These are phyloP conservation scores for Aphanomyces euteiches DNA, from an alignment of 352 stramenopile genomes.

Conservation along the genomic window DNA sequence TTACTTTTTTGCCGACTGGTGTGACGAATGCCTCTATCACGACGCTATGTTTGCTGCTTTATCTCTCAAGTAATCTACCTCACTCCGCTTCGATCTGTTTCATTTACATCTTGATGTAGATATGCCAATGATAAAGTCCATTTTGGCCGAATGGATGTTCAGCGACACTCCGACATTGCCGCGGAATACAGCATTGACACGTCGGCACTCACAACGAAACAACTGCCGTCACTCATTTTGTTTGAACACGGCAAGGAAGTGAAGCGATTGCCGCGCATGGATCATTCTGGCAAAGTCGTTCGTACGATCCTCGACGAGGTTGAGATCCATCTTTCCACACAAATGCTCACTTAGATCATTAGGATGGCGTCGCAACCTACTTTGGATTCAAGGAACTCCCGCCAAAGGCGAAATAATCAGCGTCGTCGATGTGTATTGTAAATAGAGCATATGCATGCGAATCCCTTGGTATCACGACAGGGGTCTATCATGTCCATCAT, in stretches of 20 bases:
- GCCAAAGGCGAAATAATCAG: background rate
- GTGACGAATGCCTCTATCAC: constrained; percentile 64
- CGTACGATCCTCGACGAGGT: constrained; percentile 64
- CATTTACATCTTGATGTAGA: background rate
- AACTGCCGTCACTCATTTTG: constrained; percentile 69
- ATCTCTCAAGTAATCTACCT: constrained; percentile 45
- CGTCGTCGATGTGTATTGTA: background rate
- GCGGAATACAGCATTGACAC: constrained; percentile 56
- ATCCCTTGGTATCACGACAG: background rate
- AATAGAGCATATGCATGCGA: background rate
- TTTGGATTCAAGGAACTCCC: constrained; percentile 15
- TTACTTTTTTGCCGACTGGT: constrained; percentile 73
- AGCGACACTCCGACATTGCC: constrained; percentile 60
- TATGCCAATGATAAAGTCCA: constrained; percentile 49
- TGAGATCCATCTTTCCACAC: background rate
- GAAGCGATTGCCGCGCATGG: constrained; percentile 53
- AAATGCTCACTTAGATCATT: background rate
- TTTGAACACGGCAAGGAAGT: constrained; percentile 60
- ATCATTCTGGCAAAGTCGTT: constrained; percentile 48
- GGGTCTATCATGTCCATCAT: background rate
- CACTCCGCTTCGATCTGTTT: background rate
- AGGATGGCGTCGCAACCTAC: constrained; percentile 21
- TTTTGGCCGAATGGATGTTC: constrained; percentile 66
- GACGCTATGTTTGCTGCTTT: constrained; percentile 69
- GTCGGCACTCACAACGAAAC: constrained; percentile 51